Evolutionary conservation across 306 rosid genomes (phyloP).

Genomic region (Canavalia gladiata): DNA sequence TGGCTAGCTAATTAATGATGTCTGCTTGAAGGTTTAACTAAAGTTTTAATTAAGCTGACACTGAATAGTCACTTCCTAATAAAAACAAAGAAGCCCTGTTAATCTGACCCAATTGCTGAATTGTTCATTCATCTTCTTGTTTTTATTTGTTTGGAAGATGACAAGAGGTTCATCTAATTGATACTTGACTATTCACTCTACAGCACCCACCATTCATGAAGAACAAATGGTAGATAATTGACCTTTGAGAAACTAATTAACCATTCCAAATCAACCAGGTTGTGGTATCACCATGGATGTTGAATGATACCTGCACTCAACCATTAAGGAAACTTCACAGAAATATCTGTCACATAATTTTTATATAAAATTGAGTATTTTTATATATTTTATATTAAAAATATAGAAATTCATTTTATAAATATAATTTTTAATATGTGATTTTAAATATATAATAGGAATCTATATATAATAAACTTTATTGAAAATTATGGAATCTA

Average conservation of each 20-base stretch:
- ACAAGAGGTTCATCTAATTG: constrained; percentile 9
- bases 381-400: no score
- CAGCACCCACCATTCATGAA: neutral
- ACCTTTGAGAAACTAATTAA: neutral
- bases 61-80: constrained; percentile 31
- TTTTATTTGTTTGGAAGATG: constrained; percentile 17
- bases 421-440: no score
- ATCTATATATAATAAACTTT: no score
- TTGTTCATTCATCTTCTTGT: neutral
- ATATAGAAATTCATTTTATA: no score
- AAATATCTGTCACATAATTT: neutral
- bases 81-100: constrained; percentile 25
- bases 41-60: constrained; percentile 33
- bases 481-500: no score
- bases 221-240: neutral
- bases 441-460: no score
- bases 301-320: constrained; percentile 22
- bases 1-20: constrained; percentile 42
- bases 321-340: constrained; percentile 18
- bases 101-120: constrained; percentile 18
- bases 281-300: neutral
- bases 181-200: neutral
- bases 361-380: no score
- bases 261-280: neutral
- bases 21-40: constrained; percentile 18